A percentile compares a stretch with the other conserved stretches of the same genome.
Evolutionary conservation across 1,139 yeast species (phyloP).

Genomic region (Saccharomyces hybrid): DNA sequence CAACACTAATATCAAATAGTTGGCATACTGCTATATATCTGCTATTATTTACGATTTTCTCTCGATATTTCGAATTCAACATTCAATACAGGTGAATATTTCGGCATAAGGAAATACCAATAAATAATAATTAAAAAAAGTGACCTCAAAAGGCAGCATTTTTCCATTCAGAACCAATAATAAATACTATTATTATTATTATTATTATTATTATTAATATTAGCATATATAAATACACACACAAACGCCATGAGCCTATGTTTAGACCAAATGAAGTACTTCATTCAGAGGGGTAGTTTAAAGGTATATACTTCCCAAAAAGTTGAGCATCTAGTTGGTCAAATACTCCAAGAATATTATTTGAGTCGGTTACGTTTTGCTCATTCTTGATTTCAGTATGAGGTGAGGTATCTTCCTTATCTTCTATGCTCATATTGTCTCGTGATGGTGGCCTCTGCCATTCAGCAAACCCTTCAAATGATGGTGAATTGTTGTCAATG

Average conservation of each 20-base stretch:
- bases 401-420: not conserved
- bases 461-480: not conserved
- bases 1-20: not conserved
- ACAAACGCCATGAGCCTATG: not conserved
- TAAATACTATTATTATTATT: not conserved
- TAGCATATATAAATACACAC: not conserved
- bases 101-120: not conserved
- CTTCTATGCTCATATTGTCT: not conserved
- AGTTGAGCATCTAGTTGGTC: constrained; percentile 77
- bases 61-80: not conserved
- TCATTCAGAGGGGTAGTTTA: not conserved
- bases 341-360: constrained; percentile 65
- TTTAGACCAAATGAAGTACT: not conserved
- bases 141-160: not conserved
- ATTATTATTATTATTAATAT: not conserved
- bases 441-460: constrained; percentile 2
- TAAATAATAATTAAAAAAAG: not conserved
- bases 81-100: not conserved
- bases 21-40: not conserved
- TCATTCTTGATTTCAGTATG: not conserved
- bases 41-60: not conserved
- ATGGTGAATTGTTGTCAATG: not conserved
- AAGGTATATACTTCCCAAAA: constrained; percentile 71
- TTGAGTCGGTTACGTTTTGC: constrained; percentile 28
- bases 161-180: not conserved